Evolutionary conservation across 176 grass and related monocot species (phyloP).

Genomic region (Puccinellia tenuiflora): DNA sequence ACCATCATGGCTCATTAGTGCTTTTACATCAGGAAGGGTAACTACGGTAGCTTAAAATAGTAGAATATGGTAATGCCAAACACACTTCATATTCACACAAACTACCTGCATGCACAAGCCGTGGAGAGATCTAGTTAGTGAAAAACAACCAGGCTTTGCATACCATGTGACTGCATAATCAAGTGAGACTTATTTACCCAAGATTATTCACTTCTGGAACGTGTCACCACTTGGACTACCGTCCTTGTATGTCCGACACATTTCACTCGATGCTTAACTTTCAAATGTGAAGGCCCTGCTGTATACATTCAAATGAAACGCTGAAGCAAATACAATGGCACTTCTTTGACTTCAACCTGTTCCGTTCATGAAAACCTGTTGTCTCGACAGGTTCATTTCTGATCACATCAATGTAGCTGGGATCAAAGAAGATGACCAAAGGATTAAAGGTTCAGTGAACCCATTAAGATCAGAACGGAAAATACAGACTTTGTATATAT

Average conservation of each 20-base stretch:
- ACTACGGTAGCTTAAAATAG: not conserved
- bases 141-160: too few relatives aligned
- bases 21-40: not conserved
- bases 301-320: not conserved
- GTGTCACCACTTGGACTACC: not conserved
- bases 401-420: not conserved
- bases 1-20: not conserved
- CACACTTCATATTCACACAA: not conserved
- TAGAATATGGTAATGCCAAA: not conserved
- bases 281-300: not conserved
- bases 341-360: not conserved
- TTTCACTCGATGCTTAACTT: not conserved
- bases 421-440: not conserved
- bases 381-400: not conserved
- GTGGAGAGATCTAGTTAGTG: not conserved
- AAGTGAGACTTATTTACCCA: not conserved
- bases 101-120: not conserved
- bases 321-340: not conserved
- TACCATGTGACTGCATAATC: not conserved
- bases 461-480: not conserved
- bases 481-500: not conserved
- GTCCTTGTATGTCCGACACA: not conserved
- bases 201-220: not conserved
- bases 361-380: not conserved
- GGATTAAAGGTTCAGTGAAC: not conserved